Base-by-base conservation (phyloP, 2,329 filamentous ascomycete genomes). In the Clarireedia paspali region DNA sequence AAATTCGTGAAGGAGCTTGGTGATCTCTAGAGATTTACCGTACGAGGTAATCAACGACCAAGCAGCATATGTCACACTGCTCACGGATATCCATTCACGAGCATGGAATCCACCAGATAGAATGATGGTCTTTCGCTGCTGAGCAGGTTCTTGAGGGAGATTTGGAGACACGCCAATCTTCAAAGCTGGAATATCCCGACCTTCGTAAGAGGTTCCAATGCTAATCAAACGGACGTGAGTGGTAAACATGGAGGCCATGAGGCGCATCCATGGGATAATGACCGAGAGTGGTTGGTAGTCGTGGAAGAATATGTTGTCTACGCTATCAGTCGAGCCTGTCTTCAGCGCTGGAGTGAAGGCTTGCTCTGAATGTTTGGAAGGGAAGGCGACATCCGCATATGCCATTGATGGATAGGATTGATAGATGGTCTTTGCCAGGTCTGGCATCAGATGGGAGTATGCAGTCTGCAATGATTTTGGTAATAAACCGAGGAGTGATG, bases 81-180 rank as follows among this genome's bases (percentile, higher is more conserved):
- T 94, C 0, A 87, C 91, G 47, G 90, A 89, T 62, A 99, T 95
- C 94, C 94, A 99, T 75, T 99, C 94, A 39, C 94, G 83, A 3
- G 91, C 92, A 70, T 97, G 94, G n/a, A 88, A 78, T 49, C 92
- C 92, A 53, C 90, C 94, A 4, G 85, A 85, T 20, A 99, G 76
- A 50, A 96, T 75, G 56, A 96, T 83, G 0, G 89, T 92, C 69
- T 89, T 89, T 50, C 88, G 82, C 5, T 75, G 77, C 12, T 68
- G 66, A 4, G 70, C 67, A 2, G 73, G 65, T 6, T 77, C 71
- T 27, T 78, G 66, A 53, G 75, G 66, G 47, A 75, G 64, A 68
- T 76, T 75, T 65, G 77, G 73, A 55, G 77, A 74, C 1, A 80
- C 79, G 17, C 91, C 89, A 4, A 97, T 79, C 58, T 87, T 84